These are phyloP conservation scores for Termitomyces sp. DNA, from an alignment of 768 basidiomycete genomes.

Conservation along the genomic window DNA sequence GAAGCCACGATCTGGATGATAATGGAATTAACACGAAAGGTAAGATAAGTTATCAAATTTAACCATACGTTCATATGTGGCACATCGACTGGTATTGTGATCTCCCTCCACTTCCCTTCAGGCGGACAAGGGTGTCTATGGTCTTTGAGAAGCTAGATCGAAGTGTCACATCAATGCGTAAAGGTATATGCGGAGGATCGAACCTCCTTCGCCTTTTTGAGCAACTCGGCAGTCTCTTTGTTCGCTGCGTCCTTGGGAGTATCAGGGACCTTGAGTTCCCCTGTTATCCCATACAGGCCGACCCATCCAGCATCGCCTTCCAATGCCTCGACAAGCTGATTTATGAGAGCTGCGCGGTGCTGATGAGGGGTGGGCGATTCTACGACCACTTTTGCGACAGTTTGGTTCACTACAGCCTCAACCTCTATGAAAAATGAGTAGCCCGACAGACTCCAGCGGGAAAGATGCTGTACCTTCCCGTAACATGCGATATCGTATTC, in stretches of 20 bases:
- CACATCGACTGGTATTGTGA: conserved; percentile 83
- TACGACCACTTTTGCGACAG: conserved; percentile 40
- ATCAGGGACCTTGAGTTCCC: conserved; percentile 59
- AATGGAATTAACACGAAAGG: conserved; percentile 4
- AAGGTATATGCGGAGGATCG: background rate
- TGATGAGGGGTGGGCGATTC: conserved; percentile 29
- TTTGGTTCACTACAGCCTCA: conserved; percentile 53
- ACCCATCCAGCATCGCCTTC: conserved; percentile 68
- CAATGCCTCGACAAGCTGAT: conserved; percentile 52
- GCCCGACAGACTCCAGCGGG: background rate
- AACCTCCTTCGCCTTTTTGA: conserved; percentile 33
- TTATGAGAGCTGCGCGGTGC: conserved; percentile 44
- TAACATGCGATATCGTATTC: conserved; percentile 75
- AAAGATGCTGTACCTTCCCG: conserved; percentile 61
- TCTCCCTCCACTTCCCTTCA: conserved; percentile 62
- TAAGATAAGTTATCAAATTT: background rate
- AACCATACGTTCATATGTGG: conserved; percentile 72
- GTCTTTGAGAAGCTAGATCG: conserved; percentile 36
- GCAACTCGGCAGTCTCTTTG: conserved; percentile 26
- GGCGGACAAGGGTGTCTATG: conserved; percentile 39
- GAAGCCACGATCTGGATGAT: conserved; percentile 61
- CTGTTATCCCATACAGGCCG: conserved; percentile 65
- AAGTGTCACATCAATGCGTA: background rate
- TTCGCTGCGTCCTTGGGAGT: conserved; percentile 27
- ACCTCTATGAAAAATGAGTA: conserved; percentile 49